Evolutionary conservation across 2,329 filamentous ascomycete species (phyloP), one percentile per base, ranked within the genome.

Genomic region (Malbranchea cinnamomea): DNA sequence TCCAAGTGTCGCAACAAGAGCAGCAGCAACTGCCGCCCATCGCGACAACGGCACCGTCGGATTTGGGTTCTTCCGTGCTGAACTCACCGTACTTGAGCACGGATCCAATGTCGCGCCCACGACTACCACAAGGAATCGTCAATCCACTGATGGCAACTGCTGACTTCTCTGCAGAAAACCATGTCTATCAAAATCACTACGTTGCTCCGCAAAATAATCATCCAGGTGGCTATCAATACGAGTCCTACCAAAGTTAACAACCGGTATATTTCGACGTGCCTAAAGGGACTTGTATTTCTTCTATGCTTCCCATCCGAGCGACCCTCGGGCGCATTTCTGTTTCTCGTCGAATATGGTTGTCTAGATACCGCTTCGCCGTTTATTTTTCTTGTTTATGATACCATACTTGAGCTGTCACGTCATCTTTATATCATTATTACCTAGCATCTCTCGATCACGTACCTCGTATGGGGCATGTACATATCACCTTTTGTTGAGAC

Each of bases 141-240:
- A 87, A 87, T 44, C 81, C 81, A 2, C 54, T 87, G 22, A 66
- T 76, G 41, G 71, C 69, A 14, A 64, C 64, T 14, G 80, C 79
- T 1, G 79, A 89, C 47, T 89, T 89, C 49, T 76, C 65, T 14
- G 62, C 77, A 41, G 76, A 79, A 3, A 75, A 82, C 39, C 80
- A 85, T 53, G 81, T 83, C 1, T 91, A 89, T 46, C 76, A 82
- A 47, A 73, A 74, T 29, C 76, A 76, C 54, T 91, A 87, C 44
- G 74, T 83, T 38, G 75, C 79, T 20, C 78, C 80, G 2, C 46
- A 53, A 25, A 78, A 68, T 41, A 63, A 57, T 37, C 44, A 48
- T 26, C 34, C 46, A 14, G 37, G 43, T 20, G 39, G 42, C 25
- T 51, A 47, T 33, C 36, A 45, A 8, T 48, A 46, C 24, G 34